Conservation (phyloP, 768 basidiomycete genomes). For the Suillus weaverae region DNA sequence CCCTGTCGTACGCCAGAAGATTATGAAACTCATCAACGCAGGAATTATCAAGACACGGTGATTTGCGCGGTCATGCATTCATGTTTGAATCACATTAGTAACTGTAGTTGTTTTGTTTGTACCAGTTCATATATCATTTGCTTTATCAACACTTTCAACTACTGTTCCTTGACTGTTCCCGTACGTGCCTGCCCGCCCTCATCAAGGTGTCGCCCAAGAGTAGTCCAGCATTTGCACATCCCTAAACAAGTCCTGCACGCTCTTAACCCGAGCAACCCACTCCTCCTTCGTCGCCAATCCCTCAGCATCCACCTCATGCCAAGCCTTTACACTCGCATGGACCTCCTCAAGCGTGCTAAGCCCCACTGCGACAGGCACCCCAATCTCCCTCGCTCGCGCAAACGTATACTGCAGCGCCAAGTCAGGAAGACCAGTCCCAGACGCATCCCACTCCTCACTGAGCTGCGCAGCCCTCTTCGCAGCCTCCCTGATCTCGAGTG, state of each 20-base stretch:
- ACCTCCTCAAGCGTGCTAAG: constrained; percentile 72
- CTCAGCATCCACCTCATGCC: constrained; percentile 56
- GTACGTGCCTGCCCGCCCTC: not conserved
- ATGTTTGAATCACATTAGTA: not conserved
- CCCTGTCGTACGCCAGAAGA: constrained; percentile 74
- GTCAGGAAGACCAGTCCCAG: constrained; percentile 43
- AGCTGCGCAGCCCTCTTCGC: constrained; percentile 36
- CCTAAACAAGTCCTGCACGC: constrained; percentile 46
- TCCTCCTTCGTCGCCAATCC: constrained; percentile 34
- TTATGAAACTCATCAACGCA: constrained; percentile 87
- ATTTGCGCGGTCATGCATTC: constrained; percentile 19
- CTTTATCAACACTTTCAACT: not conserved
- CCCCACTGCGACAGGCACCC: constrained; percentile 69
- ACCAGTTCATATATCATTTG: not conserved
- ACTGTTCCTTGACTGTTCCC: not conserved
- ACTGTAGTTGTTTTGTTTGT: not conserved
- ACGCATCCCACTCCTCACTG: constrained; percentile 40
- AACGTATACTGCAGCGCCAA: constrained; percentile 77
- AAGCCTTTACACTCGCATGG: constrained; percentile 68
- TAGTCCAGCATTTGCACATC: constrained; percentile 51
- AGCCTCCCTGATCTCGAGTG: constrained; percentile 45
- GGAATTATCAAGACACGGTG: constrained; percentile 90
- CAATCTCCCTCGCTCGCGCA: constrained; percentile 41
- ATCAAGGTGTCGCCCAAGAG: constrained; percentile 62
- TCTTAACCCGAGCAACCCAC: constrained; percentile 42